Percentiles rank a stretch among this genome's conserved stretches.
phyloP scores from a whole-genome alignment of 2,329 filamentous ascomycete species.

The Paecilomyces formosus region DNA sequence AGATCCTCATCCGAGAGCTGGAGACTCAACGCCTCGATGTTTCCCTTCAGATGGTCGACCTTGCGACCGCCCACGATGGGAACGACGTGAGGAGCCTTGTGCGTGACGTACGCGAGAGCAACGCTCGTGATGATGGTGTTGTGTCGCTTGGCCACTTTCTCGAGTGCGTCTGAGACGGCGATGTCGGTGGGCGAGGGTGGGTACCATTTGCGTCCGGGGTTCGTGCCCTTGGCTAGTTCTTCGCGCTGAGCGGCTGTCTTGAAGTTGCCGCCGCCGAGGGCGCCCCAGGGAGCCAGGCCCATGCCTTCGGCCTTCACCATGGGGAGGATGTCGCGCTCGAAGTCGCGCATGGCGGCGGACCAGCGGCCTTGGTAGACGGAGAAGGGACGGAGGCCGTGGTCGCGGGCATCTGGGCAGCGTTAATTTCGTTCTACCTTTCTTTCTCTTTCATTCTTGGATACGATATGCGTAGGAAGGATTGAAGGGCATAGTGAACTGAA shows the following conservation, averaged over 20 bases:
- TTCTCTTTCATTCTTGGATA: not conserved
- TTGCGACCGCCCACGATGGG: conserved; percentile 49
- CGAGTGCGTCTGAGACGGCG: conserved; percentile 13
- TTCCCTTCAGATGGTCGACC: conserved; percentile 46
- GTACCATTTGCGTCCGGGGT: conserved; percentile 11
- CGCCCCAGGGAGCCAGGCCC: conserved; percentile 50
- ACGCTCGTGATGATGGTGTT: conserved; percentile 11
- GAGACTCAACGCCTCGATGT: conserved; percentile 50
- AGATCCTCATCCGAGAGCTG: conserved; percentile 48
- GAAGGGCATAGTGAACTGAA: not conserved
- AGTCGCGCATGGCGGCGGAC: conserved; percentile 55
- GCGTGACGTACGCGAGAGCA: conserved; percentile 47
- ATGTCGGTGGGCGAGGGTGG: conserved; percentile 10
- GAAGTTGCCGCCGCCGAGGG: conserved; percentile 45
- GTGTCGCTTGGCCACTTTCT: conserved; percentile 10
- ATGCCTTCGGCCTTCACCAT: conserved; percentile 58
- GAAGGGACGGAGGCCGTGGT: conserved; percentile 64
- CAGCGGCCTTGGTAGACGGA: conserved; percentile 61
- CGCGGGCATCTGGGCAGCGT: conserved; percentile 47
- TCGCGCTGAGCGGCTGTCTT: conserved; percentile 30
- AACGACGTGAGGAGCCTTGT: conserved; percentile 48
- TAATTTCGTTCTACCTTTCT: not conserved
- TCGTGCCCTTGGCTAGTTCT: conserved; percentile 23
- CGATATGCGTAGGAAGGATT: conserved; percentile 2
- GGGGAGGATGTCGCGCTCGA: conserved; percentile 62